These are phyloP conservation scores for Fusarium sp. DNA, from an alignment of 2,329 filamentous ascomycete genomes.

Conservation along the genomic window DNA sequence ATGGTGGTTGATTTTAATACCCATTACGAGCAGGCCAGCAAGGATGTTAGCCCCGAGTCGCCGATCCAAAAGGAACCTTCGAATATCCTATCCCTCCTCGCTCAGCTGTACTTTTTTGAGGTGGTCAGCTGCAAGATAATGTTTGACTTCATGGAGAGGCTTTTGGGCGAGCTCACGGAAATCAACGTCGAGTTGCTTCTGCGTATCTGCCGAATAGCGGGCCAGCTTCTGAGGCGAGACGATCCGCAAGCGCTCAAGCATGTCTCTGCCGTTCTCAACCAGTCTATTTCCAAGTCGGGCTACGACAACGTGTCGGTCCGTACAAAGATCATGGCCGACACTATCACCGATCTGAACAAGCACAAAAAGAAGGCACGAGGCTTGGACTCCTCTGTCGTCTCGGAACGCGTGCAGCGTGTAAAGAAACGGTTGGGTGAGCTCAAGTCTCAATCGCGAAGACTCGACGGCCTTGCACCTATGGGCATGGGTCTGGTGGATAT, in stretches of 20 bases:
- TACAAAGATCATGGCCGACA: conserved; percentile 98
- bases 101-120: conserved; percentile 92
- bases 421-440: conserved; percentile 87
- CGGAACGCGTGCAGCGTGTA: conserved; percentile 88
- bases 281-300: conserved; percentile 73
- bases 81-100: conserved; percentile 84
- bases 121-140: conserved; percentile 84
- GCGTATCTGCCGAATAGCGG: conserved; percentile 83
- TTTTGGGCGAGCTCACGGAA: conserved; percentile 81
- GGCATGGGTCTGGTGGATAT: conserved; percentile 86
- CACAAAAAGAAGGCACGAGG: conserved; percentile 85
- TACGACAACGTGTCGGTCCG: conserved; percentile 81
- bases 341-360: conserved; percentile 93
- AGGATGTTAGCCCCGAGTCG: conserved; percentile 53
- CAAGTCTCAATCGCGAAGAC: conserved; percentile 64
- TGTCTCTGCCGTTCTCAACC: conserved; percentile 83
- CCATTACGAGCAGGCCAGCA: conserved; percentile 63
- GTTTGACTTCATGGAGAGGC: conserved; percentile 88
- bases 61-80: conserved; percentile 55
- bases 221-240: conserved; percentile 85
- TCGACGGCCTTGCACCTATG: conserved; percentile 83
- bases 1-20: conserved; percentile 80
- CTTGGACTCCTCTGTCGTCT: conserved; percentile 75
- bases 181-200: conserved; percentile 89
- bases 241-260: conserved; percentile 90